These are phyloP conservation scores for Stygiomarasmius scandens DNA, from an alignment of 1,284 basidiomycete genomes.

Conservation along the genomic window DNA sequence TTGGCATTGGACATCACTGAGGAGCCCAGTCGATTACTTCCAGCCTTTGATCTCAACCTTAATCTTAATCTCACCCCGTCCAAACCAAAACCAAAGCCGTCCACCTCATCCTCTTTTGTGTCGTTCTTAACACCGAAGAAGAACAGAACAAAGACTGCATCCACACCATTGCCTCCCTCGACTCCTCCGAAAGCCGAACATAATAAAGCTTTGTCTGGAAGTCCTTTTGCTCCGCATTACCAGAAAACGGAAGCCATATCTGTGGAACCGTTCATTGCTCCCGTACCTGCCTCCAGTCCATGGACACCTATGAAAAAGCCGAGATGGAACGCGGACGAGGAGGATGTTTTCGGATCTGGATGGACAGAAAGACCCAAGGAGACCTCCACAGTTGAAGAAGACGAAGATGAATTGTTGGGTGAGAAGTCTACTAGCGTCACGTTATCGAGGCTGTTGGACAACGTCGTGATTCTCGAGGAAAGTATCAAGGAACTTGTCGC, in stretches of 20 bases:
- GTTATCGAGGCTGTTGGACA: conserved; percentile 87
- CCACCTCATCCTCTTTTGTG: conserved; percentile 60
- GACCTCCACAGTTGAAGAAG: conserved; percentile 21
- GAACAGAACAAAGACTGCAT: conserved; percentile 42
- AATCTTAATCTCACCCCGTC: conserved; percentile 31
- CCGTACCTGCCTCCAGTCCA: conserved; percentile 56
- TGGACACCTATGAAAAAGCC: conserved; percentile 60
- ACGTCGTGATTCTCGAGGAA: conserved; percentile 95
- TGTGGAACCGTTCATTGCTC: conserved; percentile 73
- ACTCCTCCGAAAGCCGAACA: conserved; percentile 40
- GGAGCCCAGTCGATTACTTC: conserved; percentile 36
- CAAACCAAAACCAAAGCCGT: conserved; percentile 58
- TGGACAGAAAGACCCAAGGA: conserved; percentile 51
- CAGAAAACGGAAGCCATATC: conserved; percentile 72
- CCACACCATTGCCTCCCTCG: conserved; percentile 32
- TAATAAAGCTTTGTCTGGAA: conserved; percentile 56
- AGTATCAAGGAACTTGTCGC: conserved; percentile 92
- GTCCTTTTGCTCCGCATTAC: conserved; percentile 87
- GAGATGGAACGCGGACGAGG: conserved; percentile 59
- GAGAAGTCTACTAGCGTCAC: conserved; percentile 51
- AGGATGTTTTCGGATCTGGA: conserved; percentile 65
- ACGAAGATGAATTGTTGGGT: conserved; percentile 34
- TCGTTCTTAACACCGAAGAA: conserved; percentile 83
- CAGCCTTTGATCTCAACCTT: conserved; percentile 22
- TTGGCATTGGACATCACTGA: conserved; percentile 61